These are phyloP conservation scores for Graphium sp. DNA, from an alignment of 2,329 filamentous ascomycete species.

Conservation along the genomic window DNA sequence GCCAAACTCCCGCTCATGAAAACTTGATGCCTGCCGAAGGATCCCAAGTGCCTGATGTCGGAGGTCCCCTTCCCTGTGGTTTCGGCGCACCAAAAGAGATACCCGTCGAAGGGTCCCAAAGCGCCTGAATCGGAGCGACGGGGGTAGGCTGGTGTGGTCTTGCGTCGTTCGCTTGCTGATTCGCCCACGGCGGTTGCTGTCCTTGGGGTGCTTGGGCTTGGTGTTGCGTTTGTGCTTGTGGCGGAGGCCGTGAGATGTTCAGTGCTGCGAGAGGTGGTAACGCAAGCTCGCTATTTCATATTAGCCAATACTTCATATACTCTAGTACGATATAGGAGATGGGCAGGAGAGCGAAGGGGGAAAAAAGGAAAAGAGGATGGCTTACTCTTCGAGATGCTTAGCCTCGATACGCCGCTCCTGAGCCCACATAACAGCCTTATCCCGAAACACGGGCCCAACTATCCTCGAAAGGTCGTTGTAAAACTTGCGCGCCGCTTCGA, in stretches of 20 bases:
- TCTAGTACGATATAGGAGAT: constrained; percentile 1
- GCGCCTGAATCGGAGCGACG: constrained; percentile 23
- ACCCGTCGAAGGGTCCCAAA: constrained; percentile 69
- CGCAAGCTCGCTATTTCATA: constrained; percentile 24
- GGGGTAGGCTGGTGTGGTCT: constrained; percentile 40
- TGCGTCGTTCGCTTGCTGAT: constrained; percentile 12
- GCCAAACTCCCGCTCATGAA: no score
- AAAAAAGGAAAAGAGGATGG: constrained; percentile 6
- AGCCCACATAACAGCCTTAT: constrained; percentile 61
- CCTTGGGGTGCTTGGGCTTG: constrained; percentile 7
- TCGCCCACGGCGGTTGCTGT: constrained; percentile 8
- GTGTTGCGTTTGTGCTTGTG: constrained; percentile 6
- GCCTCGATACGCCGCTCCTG: constrained; percentile 71
- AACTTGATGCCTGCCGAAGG: constrained; percentile 4
- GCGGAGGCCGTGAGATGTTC: constrained; percentile 14
- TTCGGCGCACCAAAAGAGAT: constrained; percentile 51
- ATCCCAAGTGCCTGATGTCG: constrained; percentile 2
- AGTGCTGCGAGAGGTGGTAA: constrained; percentile 33
- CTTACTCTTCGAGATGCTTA: constrained; percentile 58
- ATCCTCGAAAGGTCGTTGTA: constrained; percentile 92
- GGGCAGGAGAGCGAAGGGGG: constrained; percentile 3
- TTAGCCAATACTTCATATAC: constrained; percentile 1
- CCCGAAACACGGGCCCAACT: constrained; percentile 62
- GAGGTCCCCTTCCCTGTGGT: not conserved
- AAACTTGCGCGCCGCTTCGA: constrained; percentile 85